Evolutionary conservation across 1,139 yeast genomes (phyloP), one percentile per base, ranked within the genome.

Genomic region (Blastobotrys apis): DNA sequence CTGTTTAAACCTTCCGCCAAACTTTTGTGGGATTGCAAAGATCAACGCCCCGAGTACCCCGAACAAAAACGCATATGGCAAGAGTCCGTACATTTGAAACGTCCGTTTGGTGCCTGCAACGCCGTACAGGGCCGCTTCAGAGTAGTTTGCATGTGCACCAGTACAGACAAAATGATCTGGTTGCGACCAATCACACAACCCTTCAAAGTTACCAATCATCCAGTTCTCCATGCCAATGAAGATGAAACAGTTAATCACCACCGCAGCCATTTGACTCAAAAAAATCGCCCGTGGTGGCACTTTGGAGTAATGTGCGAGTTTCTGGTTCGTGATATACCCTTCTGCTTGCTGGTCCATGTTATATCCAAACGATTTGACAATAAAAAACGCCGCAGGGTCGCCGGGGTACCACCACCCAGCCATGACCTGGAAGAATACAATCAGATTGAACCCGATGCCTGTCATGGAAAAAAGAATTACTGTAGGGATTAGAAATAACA

Each of bases 401-500:
- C 82, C 82, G 32, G 81, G 83, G 40, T 78, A 53, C 8, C 81
- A 79, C 53, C 78, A 78, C 29, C 86, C 84, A 16, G 81, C 35
- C 47, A 80, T 71, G 52, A 80, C 65, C 58, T 80, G 83, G 37
- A 77, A 78, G 50, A 80, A 63, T 3, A 80, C 79, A 8, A 25
- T 12, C 8, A 25, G 27, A 50, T 78, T 78, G 49, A 79, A 67
- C 26, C 80, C 79, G 48, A 67, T 64, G 37, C 81, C 80, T 3
- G 84, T 77, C 71, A 72, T 17, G 79, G 71, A 56, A 62, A 71
- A 51, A 70, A 67, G 30, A 67, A 69, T 33, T 66, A 66, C 49
- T 69, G 65, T 44, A 75, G 84, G 64, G 12, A 80, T 68, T 58
- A 79, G 69, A 56, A 78, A 78, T 5, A 74, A 64, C 47, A 77